Conservation (phyloP, 257 asterid genomes). For the Cinchona pubescens region DNA sequence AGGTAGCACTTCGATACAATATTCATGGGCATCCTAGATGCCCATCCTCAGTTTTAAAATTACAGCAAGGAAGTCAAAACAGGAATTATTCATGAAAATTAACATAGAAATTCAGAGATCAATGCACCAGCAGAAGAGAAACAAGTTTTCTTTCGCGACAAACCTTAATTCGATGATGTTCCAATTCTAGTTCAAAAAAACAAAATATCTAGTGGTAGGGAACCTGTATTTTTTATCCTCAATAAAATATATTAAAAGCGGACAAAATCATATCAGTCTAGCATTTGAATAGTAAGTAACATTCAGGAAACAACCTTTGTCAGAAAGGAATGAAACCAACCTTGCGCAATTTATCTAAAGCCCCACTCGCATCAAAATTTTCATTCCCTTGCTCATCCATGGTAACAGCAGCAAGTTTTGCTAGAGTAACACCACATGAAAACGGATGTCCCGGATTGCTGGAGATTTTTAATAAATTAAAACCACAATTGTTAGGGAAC, state of each 20-base stretch:
- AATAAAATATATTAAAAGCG: not conserved
- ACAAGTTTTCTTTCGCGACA: too few species aligned
- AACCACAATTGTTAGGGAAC: not conserved
- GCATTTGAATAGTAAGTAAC: constrained; percentile 4
- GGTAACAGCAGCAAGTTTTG: constrained; percentile 98
- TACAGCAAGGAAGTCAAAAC: not conserved
- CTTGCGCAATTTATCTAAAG: constrained; percentile 96
- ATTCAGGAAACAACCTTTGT: constrained; percentile 7
- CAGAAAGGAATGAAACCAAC: constrained; percentile 39
- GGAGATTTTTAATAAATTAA: constrained; percentile 9
- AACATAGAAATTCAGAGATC: not conserved
- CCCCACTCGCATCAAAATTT: constrained; percentile 97
- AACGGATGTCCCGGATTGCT: constrained; percentile 96
- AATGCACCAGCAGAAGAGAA: not conserved
- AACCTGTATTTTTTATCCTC: not conserved
- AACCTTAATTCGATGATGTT: too few species aligned
- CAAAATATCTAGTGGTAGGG: not conserved
- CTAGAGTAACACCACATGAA: constrained; percentile 90
- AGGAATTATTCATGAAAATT: not conserved
- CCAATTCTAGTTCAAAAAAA: too few species aligned
- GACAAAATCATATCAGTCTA: constrained; percentile 5
- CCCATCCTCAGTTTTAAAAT: too few species aligned
- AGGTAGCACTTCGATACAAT: not conserved
- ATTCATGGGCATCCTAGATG: not conserved
- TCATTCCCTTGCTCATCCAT: constrained; percentile 98